Base-by-base conservation (phyloP, 805 yeast species). In the Jamesozyma gamospora region DNA sequence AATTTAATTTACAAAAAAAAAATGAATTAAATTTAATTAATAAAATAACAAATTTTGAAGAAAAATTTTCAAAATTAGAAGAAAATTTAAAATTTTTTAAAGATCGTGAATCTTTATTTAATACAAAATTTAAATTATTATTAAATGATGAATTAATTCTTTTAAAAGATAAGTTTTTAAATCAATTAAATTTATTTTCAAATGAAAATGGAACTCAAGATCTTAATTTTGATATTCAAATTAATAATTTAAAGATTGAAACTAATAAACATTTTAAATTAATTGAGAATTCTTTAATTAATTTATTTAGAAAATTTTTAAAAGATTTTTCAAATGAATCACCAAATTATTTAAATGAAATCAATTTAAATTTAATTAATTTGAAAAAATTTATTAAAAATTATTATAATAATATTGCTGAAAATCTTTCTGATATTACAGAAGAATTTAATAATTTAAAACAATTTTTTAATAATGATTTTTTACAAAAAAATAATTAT, bases 381-480 rank as follows among this genome's bases (percentile, higher is more conserved):
- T 48, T 59, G 7, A 50, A 50, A 11, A 21, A 27, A 2, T 34
- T 48, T 27, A 43, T 52, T 7, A 44, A 36, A 11, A 32, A 41
- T 8, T 55, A 54, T 34, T 40, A 44, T 31, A 41, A 34, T 16
- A 39, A 50, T 12, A 39, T 58, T 17, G 48, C 55, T 2, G 53
- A 50, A 28, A 55, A 50, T 27, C 41, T 62, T 25, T 53, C 57
- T 28, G 55, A 53, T 41, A 48, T 59, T 9, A 54, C 58, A 33
- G 62, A 58, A 35, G 62, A 59, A 21, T 54, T 54, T 36, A 55
- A 52, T 34, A 53, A 50, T 35, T 45, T 61, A 32, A 57, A 50
- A 32, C 55, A 54, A 18, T 60, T 53, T 36, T 46, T 62, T 8
- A 48, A 53, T 33, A 51, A 49, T 19, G 49, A 56, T 15, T 54